Base-by-base conservation (phyloP, 441 rosid species). In the Pelargonium cotyledonis region DNA sequence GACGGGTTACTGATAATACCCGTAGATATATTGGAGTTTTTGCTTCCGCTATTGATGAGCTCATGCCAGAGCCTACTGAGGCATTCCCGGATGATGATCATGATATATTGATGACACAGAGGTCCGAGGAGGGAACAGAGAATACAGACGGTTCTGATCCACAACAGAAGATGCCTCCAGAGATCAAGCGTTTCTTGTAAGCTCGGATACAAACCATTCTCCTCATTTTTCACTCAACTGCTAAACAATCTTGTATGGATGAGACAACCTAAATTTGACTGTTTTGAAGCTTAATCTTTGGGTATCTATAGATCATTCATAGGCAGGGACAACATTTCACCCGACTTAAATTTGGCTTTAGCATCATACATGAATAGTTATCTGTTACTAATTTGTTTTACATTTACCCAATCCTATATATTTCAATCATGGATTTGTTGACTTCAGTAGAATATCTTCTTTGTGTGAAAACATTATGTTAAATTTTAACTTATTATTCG, bases 11-110 rank as follows among this genome's bases (percentile, higher is more conserved):
- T 38, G 94, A 88, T 77, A 95, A 92, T 72, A 88, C 99, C 6
- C 89, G 95, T 8, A 76, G 98, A 18, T 95, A 95, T 41, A 75
- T 95, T 55, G 88, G 88, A 21, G 76, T 90, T 57, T 92, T 95
- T 46, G 82, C 92, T 5, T 64, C 85, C 72, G 97, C 96, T 29
- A 77, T 90, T 21, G 99, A 95, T 12, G 97, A 90, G 72, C 71
- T 90, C 60, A 75, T 95, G 80, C 98, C 99, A 0, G 97, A 87
- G 78, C 89, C 98, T 41, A 92, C 94, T 0, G 98, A 92, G 84
- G 87, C 93, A 0, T 84, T 92, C 80, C 90, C 83, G 2, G 99
- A 92, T 73, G 97, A 95, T 77, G 98, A 92, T 67, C 97, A 89
- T 68, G 96, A 92, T 78, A 86, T 95, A 70, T 70, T 92, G 69